A percentile compares a stretch with the other conserved stretches of the same genome.
Evolutionary conservation across 2,329 filamentous ascomycete genomes (phyloP).

Genomic region (Cryphonectria naterciae): DNA sequence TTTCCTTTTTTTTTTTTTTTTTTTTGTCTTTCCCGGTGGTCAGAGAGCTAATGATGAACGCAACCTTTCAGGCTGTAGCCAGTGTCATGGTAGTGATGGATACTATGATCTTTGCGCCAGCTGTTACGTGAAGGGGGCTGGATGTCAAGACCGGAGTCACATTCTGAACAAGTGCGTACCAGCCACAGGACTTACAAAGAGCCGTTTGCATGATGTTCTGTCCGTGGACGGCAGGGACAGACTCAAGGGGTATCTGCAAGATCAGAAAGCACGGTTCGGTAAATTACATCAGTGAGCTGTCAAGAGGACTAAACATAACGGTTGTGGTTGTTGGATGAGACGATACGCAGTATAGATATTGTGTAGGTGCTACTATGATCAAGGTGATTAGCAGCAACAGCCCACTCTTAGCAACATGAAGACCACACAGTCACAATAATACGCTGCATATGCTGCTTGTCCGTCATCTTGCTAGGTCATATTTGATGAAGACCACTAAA

Average conservation of each 20-base stretch:
- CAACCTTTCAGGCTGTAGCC: constrained; percentile 13
- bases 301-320: not conserved
- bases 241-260: constrained; percentile 19
- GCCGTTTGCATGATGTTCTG: constrained; percentile 20
- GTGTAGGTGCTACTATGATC: not conserved
- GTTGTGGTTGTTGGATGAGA: not conserved
- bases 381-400: not conserved
- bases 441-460: not conserved
- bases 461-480: not conserved
- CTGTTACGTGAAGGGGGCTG: constrained; percentile 25
- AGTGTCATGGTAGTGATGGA: constrained; percentile 18
- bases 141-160: constrained; percentile 25
- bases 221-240: constrained; percentile 23
- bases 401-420: not conserved
- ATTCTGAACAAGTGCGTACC: constrained; percentile 19
- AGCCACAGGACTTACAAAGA: constrained; percentile 13
- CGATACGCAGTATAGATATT: not conserved
- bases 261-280: constrained; percentile 19
- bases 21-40: too few relatives aligned
- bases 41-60: constrained; percentile 11
- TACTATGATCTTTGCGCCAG: constrained; percentile 24
- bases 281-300: constrained; percentile 12
- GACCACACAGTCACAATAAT: not conserved
- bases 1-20: too few relatives aligned
- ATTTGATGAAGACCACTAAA: not conserved